These are phyloP conservation scores for Magnolia changhungtana DNA, from an alignment of 164 flowering plant genomes.

Conservation along the genomic window DNA sequence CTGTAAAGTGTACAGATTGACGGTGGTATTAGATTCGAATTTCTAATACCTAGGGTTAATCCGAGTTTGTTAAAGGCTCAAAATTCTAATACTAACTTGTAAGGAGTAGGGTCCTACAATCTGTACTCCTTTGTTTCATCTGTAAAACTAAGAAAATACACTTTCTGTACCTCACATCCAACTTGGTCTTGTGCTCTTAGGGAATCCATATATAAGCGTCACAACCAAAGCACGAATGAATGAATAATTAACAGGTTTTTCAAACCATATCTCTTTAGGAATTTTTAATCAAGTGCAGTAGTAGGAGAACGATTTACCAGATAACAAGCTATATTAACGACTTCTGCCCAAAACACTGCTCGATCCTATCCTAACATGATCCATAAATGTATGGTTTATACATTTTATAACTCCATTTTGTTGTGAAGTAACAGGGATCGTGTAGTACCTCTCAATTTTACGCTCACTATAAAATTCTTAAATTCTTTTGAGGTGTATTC, in stretches of 20 bases:
- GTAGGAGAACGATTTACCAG: not conserved
- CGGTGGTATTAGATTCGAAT: no score
- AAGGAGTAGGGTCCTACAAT: not conserved
- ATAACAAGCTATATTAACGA: not conserved
- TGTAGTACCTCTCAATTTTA: not conserved
- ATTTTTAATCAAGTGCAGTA: not conserved
- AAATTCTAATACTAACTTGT: no score
- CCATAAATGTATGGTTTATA: no score
- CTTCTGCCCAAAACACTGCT: no score
- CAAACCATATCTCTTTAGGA: not conserved
- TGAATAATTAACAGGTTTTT: not conserved
- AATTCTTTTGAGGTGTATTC: not conserved
- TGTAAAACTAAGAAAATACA: not conserved
- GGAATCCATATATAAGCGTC: not conserved
- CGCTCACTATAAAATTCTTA: not conserved
- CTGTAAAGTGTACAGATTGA: no score
- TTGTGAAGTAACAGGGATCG: no score
- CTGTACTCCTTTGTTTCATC: not conserved
- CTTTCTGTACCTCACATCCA: not conserved
- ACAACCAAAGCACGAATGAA: not conserved
- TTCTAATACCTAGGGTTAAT: no score
- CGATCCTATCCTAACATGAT: no score
- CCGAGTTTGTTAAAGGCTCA: no score
- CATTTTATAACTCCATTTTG: no score
- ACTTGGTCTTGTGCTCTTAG: not conserved